A percentile compares a stretch with the other conserved stretches of the same genome.
phyloP scores from a whole-genome alignment of 192 early-diverging fungal genomes.

The Coemansia sp. region DNA sequence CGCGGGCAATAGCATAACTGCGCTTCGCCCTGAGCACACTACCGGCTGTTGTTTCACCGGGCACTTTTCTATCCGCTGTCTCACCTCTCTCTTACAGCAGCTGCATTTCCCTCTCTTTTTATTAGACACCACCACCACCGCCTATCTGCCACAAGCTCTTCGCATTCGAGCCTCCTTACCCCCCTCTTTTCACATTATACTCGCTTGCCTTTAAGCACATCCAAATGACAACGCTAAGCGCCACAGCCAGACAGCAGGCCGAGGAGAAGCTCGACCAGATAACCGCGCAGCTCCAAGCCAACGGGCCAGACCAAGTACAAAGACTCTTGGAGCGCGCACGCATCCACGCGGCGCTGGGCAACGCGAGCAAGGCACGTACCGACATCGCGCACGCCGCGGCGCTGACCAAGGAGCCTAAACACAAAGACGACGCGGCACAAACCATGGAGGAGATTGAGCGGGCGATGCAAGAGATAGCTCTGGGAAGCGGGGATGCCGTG shows the following conservation, averaged over 20 bases:
- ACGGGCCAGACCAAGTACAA: not conserved
- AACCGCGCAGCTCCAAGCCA: slow-evolving; percentile 26
- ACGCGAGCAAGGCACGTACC: slow-evolving; percentile 12
- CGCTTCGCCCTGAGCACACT: no score
- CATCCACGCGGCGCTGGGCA: slow-evolving; percentile 21
- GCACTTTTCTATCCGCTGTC: no score
- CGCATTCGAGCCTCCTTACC: slow-evolving; percentile 1
- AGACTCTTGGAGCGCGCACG: slow-evolving; percentile 29
- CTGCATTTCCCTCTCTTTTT: no score
- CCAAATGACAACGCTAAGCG: not conserved
- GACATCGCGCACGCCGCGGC: slow-evolving; percentile 36
- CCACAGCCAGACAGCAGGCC: not conserved
- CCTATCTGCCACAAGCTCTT: no score
- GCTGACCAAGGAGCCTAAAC: slow-evolving; percentile 17
- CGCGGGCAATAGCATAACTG: no score
- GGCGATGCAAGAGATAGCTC: slow-evolving; percentile 21
- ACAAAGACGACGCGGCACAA: slow-evolving; percentile 5
- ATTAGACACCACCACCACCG: no score
- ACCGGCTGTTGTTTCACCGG: no score
- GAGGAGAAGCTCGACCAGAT: slow-evolving; percentile 15
- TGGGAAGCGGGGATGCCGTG: no score
- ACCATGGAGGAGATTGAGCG: slow-evolving; percentile 30
- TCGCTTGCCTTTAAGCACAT: no score
- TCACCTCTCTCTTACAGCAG: no score
- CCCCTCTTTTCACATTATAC: not conserved